phyloP scores from a whole-genome alignment of 352 stramenopile genomes.

The Aphanomyces euteiches region DNA sequence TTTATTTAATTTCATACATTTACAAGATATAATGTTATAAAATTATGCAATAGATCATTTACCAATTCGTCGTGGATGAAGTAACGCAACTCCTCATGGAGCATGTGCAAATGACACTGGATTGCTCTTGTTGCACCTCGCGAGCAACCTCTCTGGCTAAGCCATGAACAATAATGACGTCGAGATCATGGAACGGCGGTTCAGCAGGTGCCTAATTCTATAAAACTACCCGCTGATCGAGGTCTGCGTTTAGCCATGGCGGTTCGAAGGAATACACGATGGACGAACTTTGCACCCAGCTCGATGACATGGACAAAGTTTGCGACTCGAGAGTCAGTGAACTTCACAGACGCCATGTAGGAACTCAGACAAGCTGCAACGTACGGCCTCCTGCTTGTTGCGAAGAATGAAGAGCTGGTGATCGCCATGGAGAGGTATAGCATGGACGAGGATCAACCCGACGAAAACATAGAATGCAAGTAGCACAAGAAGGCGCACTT shows the following conservation, averaged over 20 bases:
- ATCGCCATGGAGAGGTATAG: constrained; percentile 51
- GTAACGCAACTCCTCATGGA: no score
- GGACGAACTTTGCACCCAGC: not conserved
- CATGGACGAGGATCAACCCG: not conserved
- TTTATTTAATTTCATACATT: no score
- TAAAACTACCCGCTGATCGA: no score
- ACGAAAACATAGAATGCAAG: constrained; percentile 40
- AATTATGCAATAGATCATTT: no score
- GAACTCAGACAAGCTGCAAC: constrained; percentile 70
- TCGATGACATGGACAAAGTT: constrained; percentile 10
- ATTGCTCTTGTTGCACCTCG: no score
- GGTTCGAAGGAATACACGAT: not conserved
- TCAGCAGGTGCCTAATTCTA: no score
- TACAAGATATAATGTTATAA: no score
- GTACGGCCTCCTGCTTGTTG: constrained; percentile 72
- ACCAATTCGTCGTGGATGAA: no score
- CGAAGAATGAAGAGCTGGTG: constrained; percentile 71
- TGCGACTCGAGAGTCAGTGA: not conserved
- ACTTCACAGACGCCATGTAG: constrained; percentile 32
- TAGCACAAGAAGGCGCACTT: constrained; percentile 62
- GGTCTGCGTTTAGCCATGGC: not conserved
- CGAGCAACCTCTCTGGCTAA: no score
- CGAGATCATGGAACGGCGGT: no score
- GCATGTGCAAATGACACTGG: no score
- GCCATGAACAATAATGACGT: no score